Percentiles rank a stretch among this genome's conserved stretches.
Evolutionary conservation across 768 basidiomycete species (phyloP).

Genomic region (Aureoboletus auriporus): DNA sequence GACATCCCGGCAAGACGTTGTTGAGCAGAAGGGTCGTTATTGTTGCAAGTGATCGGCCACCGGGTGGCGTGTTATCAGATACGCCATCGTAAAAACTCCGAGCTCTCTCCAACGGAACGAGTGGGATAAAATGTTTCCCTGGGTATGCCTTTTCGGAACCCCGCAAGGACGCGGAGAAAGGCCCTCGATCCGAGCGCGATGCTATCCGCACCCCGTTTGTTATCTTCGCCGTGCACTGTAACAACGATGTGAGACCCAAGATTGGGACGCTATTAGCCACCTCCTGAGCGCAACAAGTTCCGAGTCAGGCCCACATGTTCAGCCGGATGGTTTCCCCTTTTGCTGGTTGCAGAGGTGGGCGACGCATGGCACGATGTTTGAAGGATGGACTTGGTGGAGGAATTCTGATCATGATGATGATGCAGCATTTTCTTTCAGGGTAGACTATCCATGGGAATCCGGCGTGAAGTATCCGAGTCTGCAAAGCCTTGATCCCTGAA

Average conservation of each 20-base stretch:
- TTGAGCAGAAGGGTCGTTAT: slow-evolving; percentile 81
- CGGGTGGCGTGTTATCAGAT: slow-evolving; percentile 11
- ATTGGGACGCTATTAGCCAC: slow-evolving; percentile 68
- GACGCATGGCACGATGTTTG: slow-evolving; percentile 59
- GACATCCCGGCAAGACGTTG: slow-evolving; percentile 62
- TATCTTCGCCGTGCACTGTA: slow-evolving; percentile 75
- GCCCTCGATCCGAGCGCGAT: slow-evolving; percentile 68
- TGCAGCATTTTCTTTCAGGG: slow-evolving; percentile 41
- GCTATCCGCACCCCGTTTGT: slow-evolving; percentile 77
- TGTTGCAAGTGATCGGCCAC: slow-evolving; percentile 50
- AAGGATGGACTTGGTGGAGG: background rate
- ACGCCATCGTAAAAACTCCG: slow-evolving; percentile 62
- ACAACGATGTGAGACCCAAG: slow-evolving; percentile 91
- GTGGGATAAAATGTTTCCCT: slow-evolving; percentile 1
- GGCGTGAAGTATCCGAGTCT: slow-evolving; percentile 40
- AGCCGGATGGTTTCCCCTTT: slow-evolving; percentile 34
- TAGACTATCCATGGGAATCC: slow-evolving; percentile 85
- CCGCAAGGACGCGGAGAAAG: slow-evolving; percentile 75
- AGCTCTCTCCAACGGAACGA: slow-evolving; percentile 61
- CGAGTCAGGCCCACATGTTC: background rate
- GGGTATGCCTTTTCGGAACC: slow-evolving; percentile 92
- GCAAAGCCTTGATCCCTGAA: background rate
- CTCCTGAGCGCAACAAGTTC: slow-evolving; percentile 15
- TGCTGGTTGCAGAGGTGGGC: slow-evolving; percentile 60
- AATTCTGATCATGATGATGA: no score